Conservation (phyloP, 164 flowering plant genomes). For the Chloranthus sessilifolius region DNA sequence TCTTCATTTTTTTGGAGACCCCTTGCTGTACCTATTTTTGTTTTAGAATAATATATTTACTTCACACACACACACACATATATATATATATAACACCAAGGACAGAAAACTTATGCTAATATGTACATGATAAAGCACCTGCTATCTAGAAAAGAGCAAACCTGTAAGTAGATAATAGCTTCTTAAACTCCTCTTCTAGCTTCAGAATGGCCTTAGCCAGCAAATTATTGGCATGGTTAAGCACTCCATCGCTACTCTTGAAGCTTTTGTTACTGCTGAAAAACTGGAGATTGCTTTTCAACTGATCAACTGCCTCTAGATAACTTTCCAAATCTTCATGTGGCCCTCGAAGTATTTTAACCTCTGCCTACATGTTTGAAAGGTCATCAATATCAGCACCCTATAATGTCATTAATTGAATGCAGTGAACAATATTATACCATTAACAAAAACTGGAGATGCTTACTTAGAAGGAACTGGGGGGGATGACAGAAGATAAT, state of each 20-base stretch:
- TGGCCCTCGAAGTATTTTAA: conserved; percentile 87
- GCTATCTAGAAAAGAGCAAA: conserved; percentile 17
- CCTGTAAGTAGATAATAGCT: conserved; percentile 75
- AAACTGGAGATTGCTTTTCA: conserved; percentile 61
- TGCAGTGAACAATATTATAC: not conserved
- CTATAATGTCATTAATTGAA: not conserved
- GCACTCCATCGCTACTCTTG: conserved; percentile 74
- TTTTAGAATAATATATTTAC: too few species aligned
- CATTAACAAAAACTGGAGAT: too few species aligned
- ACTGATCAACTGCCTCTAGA: conserved; percentile 83
- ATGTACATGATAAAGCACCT: too few species aligned
- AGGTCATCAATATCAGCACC: not conserved
- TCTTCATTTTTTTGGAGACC: too few species aligned
- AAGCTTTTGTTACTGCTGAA: conserved; percentile 68
- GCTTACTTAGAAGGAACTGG: too few species aligned
- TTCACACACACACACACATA: too few species aligned
- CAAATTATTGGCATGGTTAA: conserved; percentile 70
- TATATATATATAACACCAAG: too few species aligned
- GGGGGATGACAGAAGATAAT: too few species aligned
- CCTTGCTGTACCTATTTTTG: too few species aligned
- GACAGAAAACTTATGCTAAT: too few species aligned
- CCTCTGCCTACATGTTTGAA: conserved; percentile 64
- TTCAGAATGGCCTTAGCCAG: conserved; percentile 78
- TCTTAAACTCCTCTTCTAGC: conserved; percentile 87
- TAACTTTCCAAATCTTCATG: conserved; percentile 92